These are phyloP conservation scores for Pseudogymnoascus verrucosus DNA, from an alignment of 2,329 filamentous ascomycete genomes.

Conservation along the genomic window DNA sequence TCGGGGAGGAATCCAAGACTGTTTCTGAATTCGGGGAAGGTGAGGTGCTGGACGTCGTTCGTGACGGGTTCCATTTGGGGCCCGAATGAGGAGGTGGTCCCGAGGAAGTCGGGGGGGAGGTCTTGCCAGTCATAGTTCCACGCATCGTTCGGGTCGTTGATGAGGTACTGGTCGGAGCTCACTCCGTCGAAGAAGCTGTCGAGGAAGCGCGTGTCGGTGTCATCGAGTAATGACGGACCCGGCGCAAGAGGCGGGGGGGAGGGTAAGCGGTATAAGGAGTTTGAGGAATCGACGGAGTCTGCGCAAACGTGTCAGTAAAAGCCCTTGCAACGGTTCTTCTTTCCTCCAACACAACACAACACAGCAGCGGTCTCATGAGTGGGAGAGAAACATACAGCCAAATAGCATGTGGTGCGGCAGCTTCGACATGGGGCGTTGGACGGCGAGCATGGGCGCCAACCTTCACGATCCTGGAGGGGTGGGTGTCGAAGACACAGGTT, in stretches of 20 bases:
- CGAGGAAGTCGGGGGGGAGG: constrained; percentile 57
- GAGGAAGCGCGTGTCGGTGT: constrained; percentile 51
- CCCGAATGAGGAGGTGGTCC: constrained; percentile 55
- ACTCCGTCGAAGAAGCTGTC: constrained; percentile 50
- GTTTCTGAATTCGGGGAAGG: neutral
- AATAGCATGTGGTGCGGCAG: constrained; percentile 52
- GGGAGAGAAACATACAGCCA: constrained; percentile 49
- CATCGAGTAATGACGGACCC: constrained; percentile 57
- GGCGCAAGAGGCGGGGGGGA: constrained; percentile 55
- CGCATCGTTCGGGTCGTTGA: constrained; percentile 39
- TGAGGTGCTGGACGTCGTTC: neutral
- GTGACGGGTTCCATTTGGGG: constrained; percentile 32
- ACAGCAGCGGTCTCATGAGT: neutral
- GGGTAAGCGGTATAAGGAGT: constrained; percentile 37
- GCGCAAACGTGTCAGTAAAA: neutral
- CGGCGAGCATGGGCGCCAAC: constrained; percentile 46
- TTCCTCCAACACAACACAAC: neutral
- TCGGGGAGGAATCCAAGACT: constrained; percentile 12
- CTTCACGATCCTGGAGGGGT: neutral
- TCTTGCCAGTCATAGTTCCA: constrained; percentile 47
- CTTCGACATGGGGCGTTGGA: constrained; percentile 48
- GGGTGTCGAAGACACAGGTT: neutral
- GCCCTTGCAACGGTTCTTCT: neutral
- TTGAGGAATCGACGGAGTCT: constrained; percentile 39
- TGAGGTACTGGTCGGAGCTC: constrained; percentile 37